Evolutionary conservation across 768 basidiomycete species (phyloP).

Genomic region (Mycena galopus): DNA sequence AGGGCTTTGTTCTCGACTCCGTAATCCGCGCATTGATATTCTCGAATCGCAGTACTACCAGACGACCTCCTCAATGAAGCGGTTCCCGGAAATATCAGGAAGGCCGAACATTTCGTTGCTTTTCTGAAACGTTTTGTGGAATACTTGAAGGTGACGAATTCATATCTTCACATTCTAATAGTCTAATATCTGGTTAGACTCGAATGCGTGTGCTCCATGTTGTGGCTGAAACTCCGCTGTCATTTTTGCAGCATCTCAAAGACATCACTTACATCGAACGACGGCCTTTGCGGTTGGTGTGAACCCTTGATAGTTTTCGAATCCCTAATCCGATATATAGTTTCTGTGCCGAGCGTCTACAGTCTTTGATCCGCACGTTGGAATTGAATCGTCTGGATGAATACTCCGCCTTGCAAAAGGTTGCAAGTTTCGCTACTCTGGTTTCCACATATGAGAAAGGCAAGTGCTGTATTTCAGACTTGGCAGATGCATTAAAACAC

Average conservation of each 20-base stretch:
- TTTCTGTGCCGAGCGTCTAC: slow-evolving; percentile 96
- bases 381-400: slow-evolving; percentile 93
- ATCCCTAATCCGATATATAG: slow-evolving; percentile 54
- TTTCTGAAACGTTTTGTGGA: slow-evolving; percentile 98
- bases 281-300: slow-evolving; percentile 84
- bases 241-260: slow-evolving; percentile 97
- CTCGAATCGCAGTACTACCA: slow-evolving; percentile 77
- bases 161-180: slow-evolving; percentile 14
- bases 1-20: slow-evolving; percentile 28
- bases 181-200: slow-evolving; percentile 66
- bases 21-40: slow-evolving; percentile 13
- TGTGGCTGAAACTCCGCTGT: slow-evolving; percentile 97
- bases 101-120: slow-evolving; percentile 98
- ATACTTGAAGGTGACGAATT: slow-evolving; percentile 87
- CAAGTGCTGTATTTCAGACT: slow-evolving; percentile 41
- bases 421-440: slow-evolving; percentile 95
- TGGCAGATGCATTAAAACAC: slow-evolving; percentile 8
- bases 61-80: slow-evolving; percentile 96
- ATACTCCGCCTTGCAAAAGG: slow-evolving; percentile 91
- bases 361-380: slow-evolving; percentile 93
- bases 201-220: slow-evolving; percentile 99
- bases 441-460: slow-evolving; percentile 99
- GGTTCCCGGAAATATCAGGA: slow-evolving; percentile 97
- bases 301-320: background rate
- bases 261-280: slow-evolving; percentile 99